Evolutionary conservation across 1,284 basidiomycete genomes (phyloP), one percentile per base, ranked within the genome.

Genomic region (Agroathelia rolfsii): DNA sequence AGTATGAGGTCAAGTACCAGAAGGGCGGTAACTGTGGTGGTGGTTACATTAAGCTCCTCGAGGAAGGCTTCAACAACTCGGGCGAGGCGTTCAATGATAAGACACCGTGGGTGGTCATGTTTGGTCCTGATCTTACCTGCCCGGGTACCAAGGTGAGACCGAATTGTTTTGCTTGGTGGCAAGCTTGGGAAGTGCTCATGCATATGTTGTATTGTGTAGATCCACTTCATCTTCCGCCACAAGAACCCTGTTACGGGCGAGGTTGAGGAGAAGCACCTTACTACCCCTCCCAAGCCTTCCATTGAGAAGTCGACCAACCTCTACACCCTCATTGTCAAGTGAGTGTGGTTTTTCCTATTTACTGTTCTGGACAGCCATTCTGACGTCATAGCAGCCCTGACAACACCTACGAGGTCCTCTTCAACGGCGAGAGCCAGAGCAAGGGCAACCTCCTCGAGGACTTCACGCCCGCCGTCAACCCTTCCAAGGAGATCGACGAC

Each of bases 1-100:
- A 97, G 59, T 99, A 99, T 57, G 95, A 99, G 61, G 92, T 94
- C 64, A 96, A 98, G 69, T 89, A 96, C 59, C 94, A 99, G 68
- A 94, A 97, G 63, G 94, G 94, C 38, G 88, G 96, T 39, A 93
- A 94, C 63, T 99, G 95, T 50, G 95, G 95, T 61, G 95, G 95
- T 64, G 95, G 95, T 24, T 99, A 99, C 65, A 64, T 98, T 64
- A 99, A 99, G 67, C 79, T 99, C 37, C 76, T 99, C 33, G 81
- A 86, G 52, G 78, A 89, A 51, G 90, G 89, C 42, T 87, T 93
- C 69, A 82, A 90, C 60, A 83, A 81, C 37, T 81, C 75, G 42
- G 87, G 87, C 39, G 86, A 89, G 62, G 92, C 94, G 55, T 95
- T 95, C 61, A 86, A 84, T 32, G 90, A 95, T 64, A 86, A 87